Percentiles rank a stretch among this genome's conserved stretches.
Conservation (phyloP, 208 protist genomes). For the Trypanosoma conorhini region DNA sequence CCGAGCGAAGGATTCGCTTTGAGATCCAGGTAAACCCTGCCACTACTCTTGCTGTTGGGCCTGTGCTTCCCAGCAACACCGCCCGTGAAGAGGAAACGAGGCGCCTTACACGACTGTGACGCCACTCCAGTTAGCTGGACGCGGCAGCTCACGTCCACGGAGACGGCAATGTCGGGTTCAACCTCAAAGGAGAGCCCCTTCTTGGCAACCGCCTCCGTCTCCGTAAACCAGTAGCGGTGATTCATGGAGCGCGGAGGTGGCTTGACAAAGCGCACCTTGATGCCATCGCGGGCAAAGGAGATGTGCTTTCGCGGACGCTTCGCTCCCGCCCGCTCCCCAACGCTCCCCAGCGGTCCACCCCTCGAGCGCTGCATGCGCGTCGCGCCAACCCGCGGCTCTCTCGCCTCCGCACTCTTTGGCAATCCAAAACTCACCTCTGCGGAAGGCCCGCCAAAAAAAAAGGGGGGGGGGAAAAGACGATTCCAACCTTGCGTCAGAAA, state of each 20-base stretch:
- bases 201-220: constrained; percentile 64
- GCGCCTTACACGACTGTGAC: constrained; percentile 25
- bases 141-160: constrained; percentile 62
- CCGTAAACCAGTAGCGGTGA: constrained; percentile 79
- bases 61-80: background rate
- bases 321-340: background rate
- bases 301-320: constrained; percentile 34
- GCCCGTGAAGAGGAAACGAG: background rate
- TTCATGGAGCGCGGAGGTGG: constrained; percentile 77
- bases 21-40: constrained; percentile 21
- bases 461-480: constrained; percentile 21
- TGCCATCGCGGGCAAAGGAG: constrained; percentile 62
- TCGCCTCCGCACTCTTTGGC: background rate
- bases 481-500: background rate
- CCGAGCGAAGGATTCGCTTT: constrained; percentile 10
- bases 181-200: constrained; percentile 78
- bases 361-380: constrained; percentile 6
- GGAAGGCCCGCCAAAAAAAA: background rate
- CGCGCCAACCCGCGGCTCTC: background rate
- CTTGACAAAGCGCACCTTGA: constrained; percentile 72
- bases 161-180: constrained; percentile 62
- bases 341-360: background rate
- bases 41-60: constrained; percentile 1
- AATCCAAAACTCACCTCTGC: background rate
- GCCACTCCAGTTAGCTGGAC: constrained; percentile 72